Evolutionary conservation across 2,329 filamentous ascomycete genomes (phyloP).

Genomic region (Talaromyces sp.): DNA sequence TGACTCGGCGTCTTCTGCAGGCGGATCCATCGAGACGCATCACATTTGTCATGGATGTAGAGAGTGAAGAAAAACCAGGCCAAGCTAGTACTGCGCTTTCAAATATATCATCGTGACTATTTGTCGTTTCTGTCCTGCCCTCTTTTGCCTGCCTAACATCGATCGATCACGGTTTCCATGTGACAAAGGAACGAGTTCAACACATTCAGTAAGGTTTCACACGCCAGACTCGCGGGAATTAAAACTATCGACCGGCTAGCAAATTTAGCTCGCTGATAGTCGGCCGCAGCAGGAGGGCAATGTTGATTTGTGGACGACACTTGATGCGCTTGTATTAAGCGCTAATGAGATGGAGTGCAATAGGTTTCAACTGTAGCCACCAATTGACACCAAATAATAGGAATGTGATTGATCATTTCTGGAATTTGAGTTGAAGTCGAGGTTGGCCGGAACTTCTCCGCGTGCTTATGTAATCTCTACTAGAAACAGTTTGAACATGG

Average conservation of each 20-base stretch:
- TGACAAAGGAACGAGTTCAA: neutral
- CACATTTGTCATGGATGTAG: neutral
- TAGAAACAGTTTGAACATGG: no score
- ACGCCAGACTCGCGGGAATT: neutral
- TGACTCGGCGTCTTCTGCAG: neutral
- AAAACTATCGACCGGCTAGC: neutral
- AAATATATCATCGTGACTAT: neutral
- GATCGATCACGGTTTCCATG: neutral
- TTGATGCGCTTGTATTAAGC: neutral
- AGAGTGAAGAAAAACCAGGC: neutral
- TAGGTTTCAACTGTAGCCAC: no score
- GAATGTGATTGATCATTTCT: neutral
- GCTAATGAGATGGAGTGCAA: neutral
- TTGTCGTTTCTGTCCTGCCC: neutral
- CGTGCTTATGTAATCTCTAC: neutral
- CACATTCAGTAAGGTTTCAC: no score
- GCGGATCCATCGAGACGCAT: neutral
- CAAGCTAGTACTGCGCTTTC: neutral
- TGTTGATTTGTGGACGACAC: neutral
- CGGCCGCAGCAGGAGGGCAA: neutral
- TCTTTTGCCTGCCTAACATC: neutral
- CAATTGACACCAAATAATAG: neutral
- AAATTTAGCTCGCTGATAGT: neutral
- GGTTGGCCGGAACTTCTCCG: neutral
- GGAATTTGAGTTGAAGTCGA: neutral